Percentiles rank a stretch among this genome's conserved stretches.
Conservation (phyloP, 768 basidiomycete genomes). For the Lactifluus pinguis region DNA sequence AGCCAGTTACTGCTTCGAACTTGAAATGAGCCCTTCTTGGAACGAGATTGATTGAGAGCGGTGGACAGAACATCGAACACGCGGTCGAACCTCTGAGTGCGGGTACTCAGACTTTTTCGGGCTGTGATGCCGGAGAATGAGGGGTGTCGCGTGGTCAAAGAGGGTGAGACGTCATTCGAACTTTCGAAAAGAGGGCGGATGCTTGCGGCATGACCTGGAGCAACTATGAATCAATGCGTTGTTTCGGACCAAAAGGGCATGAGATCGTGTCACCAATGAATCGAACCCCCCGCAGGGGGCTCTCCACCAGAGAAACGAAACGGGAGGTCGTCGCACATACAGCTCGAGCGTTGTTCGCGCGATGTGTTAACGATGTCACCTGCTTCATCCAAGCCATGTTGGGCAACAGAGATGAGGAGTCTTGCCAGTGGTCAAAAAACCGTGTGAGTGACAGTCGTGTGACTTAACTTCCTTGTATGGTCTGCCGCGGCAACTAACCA, state of each 20-base stretch:
- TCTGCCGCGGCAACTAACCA: background rate
- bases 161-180: background rate
- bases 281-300: background rate
- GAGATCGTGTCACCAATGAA: background rate
- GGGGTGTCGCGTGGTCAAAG: background rate
- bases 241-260: background rate
- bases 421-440: too few species aligned
- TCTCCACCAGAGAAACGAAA: background rate
- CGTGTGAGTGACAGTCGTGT: too few species aligned
- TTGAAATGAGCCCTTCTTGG: background rate
- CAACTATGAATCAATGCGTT: background rate
- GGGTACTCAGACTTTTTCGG: background rate
- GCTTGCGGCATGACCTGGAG: background rate
- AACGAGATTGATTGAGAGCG: background rate
- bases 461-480: too few species aligned
- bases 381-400: background rate
- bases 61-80: slow-evolving; percentile 5
- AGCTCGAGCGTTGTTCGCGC: background rate
- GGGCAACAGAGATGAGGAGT: too few species aligned
- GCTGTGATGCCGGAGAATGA: too few species aligned
- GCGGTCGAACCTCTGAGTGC: slow-evolving; percentile 11
- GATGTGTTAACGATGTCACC: background rate
- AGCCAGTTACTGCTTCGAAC: slow-evolving; percentile 15
- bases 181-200: background rate
- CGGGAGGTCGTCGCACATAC: background rate